These are phyloP conservation scores for Oemleria cerasiformis DNA, from an alignment of 306 rosid genomes.

Conservation along the genomic window DNA sequence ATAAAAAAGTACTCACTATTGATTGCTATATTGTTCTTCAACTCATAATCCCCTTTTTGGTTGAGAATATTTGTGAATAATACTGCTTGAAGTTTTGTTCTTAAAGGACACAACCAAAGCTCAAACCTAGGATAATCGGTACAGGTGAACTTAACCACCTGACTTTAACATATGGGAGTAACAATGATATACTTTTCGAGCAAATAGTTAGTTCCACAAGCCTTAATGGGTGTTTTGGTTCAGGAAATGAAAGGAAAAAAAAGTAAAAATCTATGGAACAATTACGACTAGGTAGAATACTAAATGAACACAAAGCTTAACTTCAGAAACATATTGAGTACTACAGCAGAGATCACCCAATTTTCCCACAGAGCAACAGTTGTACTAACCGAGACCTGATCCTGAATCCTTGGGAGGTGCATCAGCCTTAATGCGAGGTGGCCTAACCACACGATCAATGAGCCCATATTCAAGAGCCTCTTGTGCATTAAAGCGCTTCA, in stretches of 20 bases:
- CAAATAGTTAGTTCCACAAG: constrained; percentile 7
- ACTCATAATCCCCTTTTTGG: not conserved
- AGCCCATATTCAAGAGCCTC: constrained; percentile 95
- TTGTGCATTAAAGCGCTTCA: constrained; percentile 68
- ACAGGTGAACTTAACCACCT: too few species aligned
- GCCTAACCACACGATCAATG: constrained; percentile 74
- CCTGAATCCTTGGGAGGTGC: constrained; percentile 66
- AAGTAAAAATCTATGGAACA: constrained; percentile 20
- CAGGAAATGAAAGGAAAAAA: constrained; percentile 2
- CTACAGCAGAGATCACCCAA: constrained; percentile 14
- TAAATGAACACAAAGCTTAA: constrained; percentile 27
- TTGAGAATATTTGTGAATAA: not conserved
- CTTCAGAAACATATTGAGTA: constrained; percentile 14
- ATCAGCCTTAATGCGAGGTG: constrained; percentile 76
- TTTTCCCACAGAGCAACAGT: constrained; percentile 16
- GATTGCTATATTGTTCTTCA: not conserved
- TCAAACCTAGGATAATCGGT: too few species aligned
- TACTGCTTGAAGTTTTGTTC: too few species aligned
- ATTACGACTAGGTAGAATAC: constrained; percentile 25
- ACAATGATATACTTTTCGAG: not conserved
- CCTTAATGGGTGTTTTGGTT: constrained; percentile 14
- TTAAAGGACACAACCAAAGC: not conserved
- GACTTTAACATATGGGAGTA: not conserved
- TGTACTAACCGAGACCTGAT: constrained; percentile 74
- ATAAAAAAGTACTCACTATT: not conserved